Conservation (phyloP, 805 yeast genomes). For the Myxozyma neotropica region DNA sequence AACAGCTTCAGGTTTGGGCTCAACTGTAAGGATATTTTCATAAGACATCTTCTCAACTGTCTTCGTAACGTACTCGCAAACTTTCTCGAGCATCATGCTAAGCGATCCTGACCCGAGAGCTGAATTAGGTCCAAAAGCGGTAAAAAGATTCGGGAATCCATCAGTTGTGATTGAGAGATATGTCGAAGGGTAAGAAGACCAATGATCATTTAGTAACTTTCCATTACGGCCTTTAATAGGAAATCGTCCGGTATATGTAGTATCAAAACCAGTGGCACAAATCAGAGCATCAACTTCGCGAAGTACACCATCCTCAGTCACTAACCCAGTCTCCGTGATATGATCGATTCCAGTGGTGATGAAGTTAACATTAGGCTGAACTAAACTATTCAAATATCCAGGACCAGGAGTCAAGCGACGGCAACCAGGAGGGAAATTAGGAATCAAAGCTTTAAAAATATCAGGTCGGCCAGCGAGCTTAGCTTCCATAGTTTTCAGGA, state of each 20-base stretch:
- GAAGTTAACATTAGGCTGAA: slow-evolving; percentile 25
- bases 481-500: slow-evolving; percentile 6
- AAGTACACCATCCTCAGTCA: slow-evolving; percentile 28
- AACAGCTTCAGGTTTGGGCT: slow-evolving; percentile 17
- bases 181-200: slow-evolving; percentile 24
- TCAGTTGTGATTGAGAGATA: slow-evolving; percentile 30
- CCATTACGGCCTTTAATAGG: slow-evolving; percentile 29
- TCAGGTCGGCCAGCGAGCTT: slow-evolving; percentile 25
- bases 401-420: slow-evolving; percentile 36
- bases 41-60: slow-evolving; percentile 19
- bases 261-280: slow-evolving; percentile 34
- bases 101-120: slow-evolving; percentile 22
- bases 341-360: slow-evolving; percentile 25
- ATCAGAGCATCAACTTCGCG: slow-evolving; percentile 29
- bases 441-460: slow-evolving; percentile 21
- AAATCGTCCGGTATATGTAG: slow-evolving; percentile 31
- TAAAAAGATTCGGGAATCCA: slow-evolving; percentile 32
- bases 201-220: slow-evolving; percentile 19
- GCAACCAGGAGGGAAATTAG: slow-evolving; percentile 33
- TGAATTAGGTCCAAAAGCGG: slow-evolving; percentile 29
- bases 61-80: slow-evolving; percentile 18
- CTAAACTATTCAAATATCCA: slow-evolving; percentile 30
- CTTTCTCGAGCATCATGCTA: slow-evolving; percentile 20
- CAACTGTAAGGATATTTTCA: slow-evolving; percentile 20
- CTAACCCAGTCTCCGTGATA: slow-evolving; percentile 26